Evolutionary conservation across 345 rosid genomes (phyloP).

Genomic region (Litchi chinensis): DNA sequence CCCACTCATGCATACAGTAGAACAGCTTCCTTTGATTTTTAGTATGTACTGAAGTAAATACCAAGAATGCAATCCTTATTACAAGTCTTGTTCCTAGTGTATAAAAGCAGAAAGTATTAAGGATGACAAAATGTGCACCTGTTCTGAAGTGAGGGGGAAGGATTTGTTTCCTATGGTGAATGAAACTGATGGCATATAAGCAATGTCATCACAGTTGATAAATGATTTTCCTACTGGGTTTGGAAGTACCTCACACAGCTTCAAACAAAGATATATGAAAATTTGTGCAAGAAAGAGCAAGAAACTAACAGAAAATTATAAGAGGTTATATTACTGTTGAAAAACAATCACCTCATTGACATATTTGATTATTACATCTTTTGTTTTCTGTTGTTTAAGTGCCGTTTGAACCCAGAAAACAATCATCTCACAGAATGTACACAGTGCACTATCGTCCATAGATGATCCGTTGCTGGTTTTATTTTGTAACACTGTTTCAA

Average conservation of each 20-base stretch:
- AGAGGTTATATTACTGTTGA: not conserved
- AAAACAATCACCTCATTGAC: conserved; percentile 42
- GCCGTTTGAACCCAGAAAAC: conserved; percentile 55
- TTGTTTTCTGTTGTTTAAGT: conserved; percentile 50
- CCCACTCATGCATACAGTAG: conserved; percentile 51
- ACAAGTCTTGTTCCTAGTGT: not conserved
- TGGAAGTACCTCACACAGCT: conserved; percentile 58
- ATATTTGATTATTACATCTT: conserved; percentile 42
- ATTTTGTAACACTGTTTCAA: conserved; percentile 35
- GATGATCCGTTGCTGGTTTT: conserved; percentile 10
- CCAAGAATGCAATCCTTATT: not conserved
- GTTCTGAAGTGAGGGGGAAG: conserved; percentile 50
- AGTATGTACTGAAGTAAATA: conserved; percentile 42
- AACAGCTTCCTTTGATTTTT: conserved; percentile 35
- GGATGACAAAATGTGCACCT: conserved; percentile 33
- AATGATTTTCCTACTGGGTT: conserved; percentile 47
- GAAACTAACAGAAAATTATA: not conserved
- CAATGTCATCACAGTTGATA: conserved; percentile 43
- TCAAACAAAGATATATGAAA: not conserved
- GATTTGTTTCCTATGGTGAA: conserved; percentile 48
- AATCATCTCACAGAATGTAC: conserved; percentile 55
- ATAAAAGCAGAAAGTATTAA: not conserved
- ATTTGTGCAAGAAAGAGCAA: no score
- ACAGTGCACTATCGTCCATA: conserved; percentile 26
- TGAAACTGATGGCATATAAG: conserved; percentile 47